Evolutionary conservation across 192 early-diverging fungal genomes (phyloP).

Genomic region (Podila clonocystis): DNA sequence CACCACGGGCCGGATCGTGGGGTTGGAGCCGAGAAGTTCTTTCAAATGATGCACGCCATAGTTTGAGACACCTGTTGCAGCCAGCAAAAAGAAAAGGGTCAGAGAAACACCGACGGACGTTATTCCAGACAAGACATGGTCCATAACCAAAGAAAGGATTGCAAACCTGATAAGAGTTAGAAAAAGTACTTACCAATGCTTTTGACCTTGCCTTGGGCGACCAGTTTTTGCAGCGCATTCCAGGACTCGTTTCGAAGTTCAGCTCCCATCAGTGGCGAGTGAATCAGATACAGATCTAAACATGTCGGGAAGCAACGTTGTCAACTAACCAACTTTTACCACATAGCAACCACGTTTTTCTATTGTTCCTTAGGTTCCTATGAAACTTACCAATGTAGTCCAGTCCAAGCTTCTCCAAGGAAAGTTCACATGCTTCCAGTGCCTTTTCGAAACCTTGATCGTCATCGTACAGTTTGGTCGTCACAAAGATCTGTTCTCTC

Average conservation of each 20-base stretch:
- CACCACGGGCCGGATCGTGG: conserved; percentile 54
- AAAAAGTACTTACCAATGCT: conserved; percentile 53
- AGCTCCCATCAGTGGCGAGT: conserved; percentile 63
- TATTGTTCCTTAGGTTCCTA: neutral
- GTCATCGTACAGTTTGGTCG: conserved; percentile 67
- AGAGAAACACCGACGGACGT: neutral
- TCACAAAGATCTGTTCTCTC: conserved; percentile 67
- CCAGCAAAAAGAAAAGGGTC: neutral
- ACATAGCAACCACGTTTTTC: neutral
- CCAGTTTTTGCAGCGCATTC: conserved; percentile 61
- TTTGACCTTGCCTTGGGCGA: conserved; percentile 58
- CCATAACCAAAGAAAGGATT: neutral
- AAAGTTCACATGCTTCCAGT: conserved; percentile 61
- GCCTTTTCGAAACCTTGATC: conserved; percentile 63
- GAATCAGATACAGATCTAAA: conserved; percentile 66
- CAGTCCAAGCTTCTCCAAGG: conserved; percentile 60
- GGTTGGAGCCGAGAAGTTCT: conserved; percentile 54
- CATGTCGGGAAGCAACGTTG: neutral
- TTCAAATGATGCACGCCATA: conserved; percentile 63
- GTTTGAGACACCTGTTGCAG: conserved; percentile 59
- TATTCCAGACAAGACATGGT: neutral
- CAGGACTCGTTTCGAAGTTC: conserved; percentile 59
- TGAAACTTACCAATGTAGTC: conserved; percentile 60
- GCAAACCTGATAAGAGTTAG: neutral
- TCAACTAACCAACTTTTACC: neutral